Base-by-base conservation (phyloP, 1,284 basidiomycete genomes). In the Malassezia arunalokei region DNA sequence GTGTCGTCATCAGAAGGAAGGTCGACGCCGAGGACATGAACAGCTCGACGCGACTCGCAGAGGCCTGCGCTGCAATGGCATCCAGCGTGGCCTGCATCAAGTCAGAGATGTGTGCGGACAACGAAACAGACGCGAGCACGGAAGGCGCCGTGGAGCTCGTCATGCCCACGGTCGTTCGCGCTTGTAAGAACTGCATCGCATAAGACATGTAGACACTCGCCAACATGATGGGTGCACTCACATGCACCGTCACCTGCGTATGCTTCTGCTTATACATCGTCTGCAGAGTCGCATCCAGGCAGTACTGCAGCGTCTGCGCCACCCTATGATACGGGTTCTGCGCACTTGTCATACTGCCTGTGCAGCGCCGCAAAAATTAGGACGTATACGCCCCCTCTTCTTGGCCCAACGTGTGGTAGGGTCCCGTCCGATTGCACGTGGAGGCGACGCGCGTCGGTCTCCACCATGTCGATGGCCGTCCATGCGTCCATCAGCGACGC, bases 251-350 rank as follows among this genome's bases (percentile, higher is more conserved):
- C 42, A 31, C 35, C 40, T 46, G 47, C 12, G 52, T 40, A 35
- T 8, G 24, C 5, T 8, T 14, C 14, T 35, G 41, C 8, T 43
- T 28, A 24, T 32, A 45, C n/a, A 54, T 29, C 3, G 29, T 29
- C 31, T 50, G 53, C 28, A 55, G 40, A 6, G 53, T 55, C 15
- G 33, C 14, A 17, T 55, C 53, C n/a, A 55, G 39, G 39, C 47
- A 49, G 20, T 55, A 33, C 33, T 50, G 53, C 47, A 55, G 35
- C 33, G 53, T 50, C n/a, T 39, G 47, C 38, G 43, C 40, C 33
- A 55, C 37, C 37, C 46, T 24, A 39, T 49, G 20, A 31, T 55
- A 47, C 30, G 53, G 41, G 41, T 54, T 17, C 17, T 32, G 44
- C 6, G 29, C 12, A 30, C 44, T 39, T 24, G 44, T 24, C 39